Conservation (phyloP, 2,329 filamentous ascomycete species). For the Lecanicillium sp. region DNA sequence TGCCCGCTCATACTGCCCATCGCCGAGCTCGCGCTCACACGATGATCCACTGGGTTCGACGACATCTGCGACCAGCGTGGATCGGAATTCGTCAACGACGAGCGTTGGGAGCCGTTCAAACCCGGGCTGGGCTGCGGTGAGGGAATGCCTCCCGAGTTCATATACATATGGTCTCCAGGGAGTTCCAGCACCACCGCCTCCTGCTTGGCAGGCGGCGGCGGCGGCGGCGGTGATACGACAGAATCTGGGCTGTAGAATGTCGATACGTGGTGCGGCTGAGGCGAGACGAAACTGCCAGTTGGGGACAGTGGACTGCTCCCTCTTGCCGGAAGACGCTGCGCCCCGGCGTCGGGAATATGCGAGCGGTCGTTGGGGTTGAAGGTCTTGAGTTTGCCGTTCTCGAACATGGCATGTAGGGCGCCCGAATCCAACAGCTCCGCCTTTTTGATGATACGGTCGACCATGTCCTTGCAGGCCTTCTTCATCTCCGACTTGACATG, state of each 20-base stretch:
- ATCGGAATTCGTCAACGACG: conserved; percentile 28
- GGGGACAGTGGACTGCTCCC: conserved; percentile 6
- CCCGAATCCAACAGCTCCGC: conserved; percentile 63
- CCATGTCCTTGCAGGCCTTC: conserved; percentile 59
- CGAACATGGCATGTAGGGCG: conserved; percentile 60
- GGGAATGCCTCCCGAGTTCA: neutral
- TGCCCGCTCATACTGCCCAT: conserved; percentile 25
- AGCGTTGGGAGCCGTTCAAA: conserved; percentile 26
- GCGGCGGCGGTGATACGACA: neutral
- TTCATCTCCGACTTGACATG: conserved; percentile 64
- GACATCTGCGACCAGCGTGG: conserved; percentile 6
- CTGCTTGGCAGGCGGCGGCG: neutral
- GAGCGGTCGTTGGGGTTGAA: conserved; percentile 48
- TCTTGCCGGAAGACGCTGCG: neutral
- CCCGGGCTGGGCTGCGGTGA: conserved; percentile 9
- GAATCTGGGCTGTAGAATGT: neutral
- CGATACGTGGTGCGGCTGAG: conserved; percentile 4
- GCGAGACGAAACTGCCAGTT: neutral
- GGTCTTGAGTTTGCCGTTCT: conserved; percentile 57
- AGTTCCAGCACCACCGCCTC: conserved; percentile 11
- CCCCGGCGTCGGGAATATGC: conserved; percentile 2
- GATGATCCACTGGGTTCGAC: conserved; percentile 12
- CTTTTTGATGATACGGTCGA: conserved; percentile 63
- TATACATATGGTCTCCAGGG: conserved; percentile 24
- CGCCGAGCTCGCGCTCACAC: conserved; percentile 16